Evolutionary conservation across 306 rosid species (phyloP), one percentile per base, ranked within the genome.

Genomic region (Acacia melanoxylon): DNA sequence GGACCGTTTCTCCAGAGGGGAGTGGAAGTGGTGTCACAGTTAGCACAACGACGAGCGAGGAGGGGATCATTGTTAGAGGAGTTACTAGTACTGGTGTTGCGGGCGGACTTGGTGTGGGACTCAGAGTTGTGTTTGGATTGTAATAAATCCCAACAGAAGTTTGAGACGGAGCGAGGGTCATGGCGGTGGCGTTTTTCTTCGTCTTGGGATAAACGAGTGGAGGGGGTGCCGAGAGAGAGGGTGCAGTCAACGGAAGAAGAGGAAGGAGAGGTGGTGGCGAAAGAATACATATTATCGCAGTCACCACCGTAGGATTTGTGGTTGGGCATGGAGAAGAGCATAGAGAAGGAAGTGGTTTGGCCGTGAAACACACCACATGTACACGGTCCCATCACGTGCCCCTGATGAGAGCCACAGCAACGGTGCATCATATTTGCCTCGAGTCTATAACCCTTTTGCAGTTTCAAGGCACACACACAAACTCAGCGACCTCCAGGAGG

Each of bases 1-100:
- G 99, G 99, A 29, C 99, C 99, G 63, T 96, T 96, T 68, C 99
- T 88, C 99, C 99, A 96, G 1, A 96, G 97, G 2, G 99, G 99
- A 8, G 99, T 96, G 11, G 99, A 96, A 78, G 98, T 96, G 81
- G 99, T 93, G 87, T 96, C 97, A 20, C 99, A 96, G 88, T 94
- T 96, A 3, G 99, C 99, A 37, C 99, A 96, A 9, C 98, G 97
- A 69, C 98, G 99, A 68, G 97, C 98, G 16, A 92, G 86, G 59
- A 93, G 97, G 35, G 99, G 78, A 37, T 96, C 98, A 37, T 58
- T 74, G 77, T 51, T 74, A 80, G 70, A 56, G 48, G 65, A 24
- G 73, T 8, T 68, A 20, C 1, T 7, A 20, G 33, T 24, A 48
- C 41, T 77, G 35, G 72, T 75, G 8, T 72, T 78, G 15, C 90